Evolutionary conservation across 495 filamentous ascomycete species (phyloP), one percentile per base, ranked within the genome.

Genomic region (Aspergillus biplanus): DNA sequence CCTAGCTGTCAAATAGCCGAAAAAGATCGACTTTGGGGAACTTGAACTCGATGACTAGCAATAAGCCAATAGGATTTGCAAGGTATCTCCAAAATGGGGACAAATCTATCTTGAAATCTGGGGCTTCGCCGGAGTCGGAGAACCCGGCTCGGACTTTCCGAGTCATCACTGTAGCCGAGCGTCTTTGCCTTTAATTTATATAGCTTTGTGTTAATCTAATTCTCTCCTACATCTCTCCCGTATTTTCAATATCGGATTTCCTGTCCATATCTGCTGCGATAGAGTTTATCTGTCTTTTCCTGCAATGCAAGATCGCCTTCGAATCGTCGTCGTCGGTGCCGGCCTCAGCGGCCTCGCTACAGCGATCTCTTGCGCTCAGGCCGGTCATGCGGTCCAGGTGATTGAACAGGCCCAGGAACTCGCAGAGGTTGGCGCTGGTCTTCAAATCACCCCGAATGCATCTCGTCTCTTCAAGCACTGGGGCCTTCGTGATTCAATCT

Each of bases 291-390:
- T 44, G 15, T 4, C 0, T 18, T 7, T 21, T 18, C 46, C 15
- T n/a, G 18, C 46, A 35, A 59, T 60, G 58, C 58, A 52, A 33
- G 47, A 52, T 16, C 69, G 56, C 35, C 67, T 78, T 5, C 57
- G 63, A 53, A 73, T 79, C 13, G 54, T 75, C 12, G 63, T 77
- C 33, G 72, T 77, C 52, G 76, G 75, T 56, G 76, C 78, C 13
- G 78, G 78, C 33, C 81, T 92, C n/a, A 83, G 83, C 44, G 89
- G 89, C 5, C 79, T 92, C 18, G 83, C 82, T 15, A 82, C 87
- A 0, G 88, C 89, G 6, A 89, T 91, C 64, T 77, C 85, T 11
- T 75, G 81, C 63, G 77, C 81, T 6, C 78, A 85, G 13, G 76
- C 83, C 7, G 88, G 88, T 15, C 89, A 91, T 73, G 64, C 70